Base-by-base conservation (phyloP, 2,329 filamentous ascomycete species). In the Beauveria pseudobassiana region DNA sequence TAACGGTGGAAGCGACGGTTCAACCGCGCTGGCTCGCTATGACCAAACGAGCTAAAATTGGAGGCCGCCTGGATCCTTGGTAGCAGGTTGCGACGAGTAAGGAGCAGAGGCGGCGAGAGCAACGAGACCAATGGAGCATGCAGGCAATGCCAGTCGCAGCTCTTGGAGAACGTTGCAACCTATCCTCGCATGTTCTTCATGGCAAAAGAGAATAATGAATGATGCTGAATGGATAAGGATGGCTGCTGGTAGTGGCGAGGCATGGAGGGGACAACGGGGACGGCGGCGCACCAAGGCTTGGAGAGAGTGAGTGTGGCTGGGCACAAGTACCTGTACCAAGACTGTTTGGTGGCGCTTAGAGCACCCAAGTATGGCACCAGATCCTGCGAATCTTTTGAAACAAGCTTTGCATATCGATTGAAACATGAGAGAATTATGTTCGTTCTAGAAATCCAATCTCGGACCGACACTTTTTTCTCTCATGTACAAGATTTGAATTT, bases 1-100 rank as follows among this genome's bases (percentile, higher is more conserved):
- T 50, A 50, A 28, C 42, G 54, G 43, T 28, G 55, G 53, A 22
- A 26, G 45, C 30, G 30, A 42, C 30, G 55, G 20, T 48, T 22
- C 16, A 30, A 28, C 14, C 30, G 45, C 26, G 54, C 28, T 34
- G 55, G 28, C 22, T 50, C 54, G 7, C 45, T 42, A 24, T 30
- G 12, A 49, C 20, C 55, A 12, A 50, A 42, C 20, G 30, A 52
- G 56, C 46, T 59, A 58, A 59, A 59, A 59, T 45, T 52, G 56
- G 56, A 59, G 56, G 56, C 56, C 56, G 56, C 56, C 56, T 51
- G 38, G 22, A 50, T 40, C 42, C 54, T 57, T 20, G 26, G 42
- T 24, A 57, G 22, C 22, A 43, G 34, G 34, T 38, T 59, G 56
- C 56, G 48, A 52, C 56, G 56, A 48, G 18, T 5, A n/a, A 14